Evolutionary conservation across 306 rosid species (phyloP).

Genomic region (Cyclanthera cordifolia): DNA sequence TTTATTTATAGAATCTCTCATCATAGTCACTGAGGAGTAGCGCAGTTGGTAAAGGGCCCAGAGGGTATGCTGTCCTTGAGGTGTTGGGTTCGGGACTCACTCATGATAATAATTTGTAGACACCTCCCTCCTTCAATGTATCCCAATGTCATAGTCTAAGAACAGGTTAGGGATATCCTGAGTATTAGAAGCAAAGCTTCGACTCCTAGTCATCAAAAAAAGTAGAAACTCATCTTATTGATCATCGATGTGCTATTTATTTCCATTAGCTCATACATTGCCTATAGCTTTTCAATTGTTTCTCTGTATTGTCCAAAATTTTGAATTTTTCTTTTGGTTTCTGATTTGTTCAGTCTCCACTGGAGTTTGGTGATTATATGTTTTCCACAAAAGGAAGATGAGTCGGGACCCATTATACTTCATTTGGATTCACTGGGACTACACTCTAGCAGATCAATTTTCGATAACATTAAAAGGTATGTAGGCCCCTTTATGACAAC

Average conservation of each 20-base stretch:
- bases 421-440: conserved; percentile 88
- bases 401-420: conserved; percentile 74
- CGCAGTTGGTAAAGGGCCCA: no score
- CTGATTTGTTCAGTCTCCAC: conserved; percentile 45
- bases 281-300: not conserved
- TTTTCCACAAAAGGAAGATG: conserved; percentile 69
- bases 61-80: no score
- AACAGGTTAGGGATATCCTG: no score
- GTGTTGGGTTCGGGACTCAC: no score
- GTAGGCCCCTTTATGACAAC: conserved; percentile 7
- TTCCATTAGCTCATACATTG: not conserved
- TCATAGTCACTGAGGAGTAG: no score
- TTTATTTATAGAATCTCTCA: no score
- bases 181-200: no score
- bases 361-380: conserved; percentile 97
- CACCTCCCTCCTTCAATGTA: no score
- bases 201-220: not conserved
- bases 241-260: not conserved
- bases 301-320: not conserved
- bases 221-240: not conserved
- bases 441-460: conserved; percentile 67
- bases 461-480: conserved; percentile 63
- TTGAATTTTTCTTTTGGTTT: conserved; percentile 16
- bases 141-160: no score
- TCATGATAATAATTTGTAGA: no score